Evolutionary conservation across 2,329 filamentous ascomycete species (phyloP).

Genomic region (Cladosporium sp.): DNA sequence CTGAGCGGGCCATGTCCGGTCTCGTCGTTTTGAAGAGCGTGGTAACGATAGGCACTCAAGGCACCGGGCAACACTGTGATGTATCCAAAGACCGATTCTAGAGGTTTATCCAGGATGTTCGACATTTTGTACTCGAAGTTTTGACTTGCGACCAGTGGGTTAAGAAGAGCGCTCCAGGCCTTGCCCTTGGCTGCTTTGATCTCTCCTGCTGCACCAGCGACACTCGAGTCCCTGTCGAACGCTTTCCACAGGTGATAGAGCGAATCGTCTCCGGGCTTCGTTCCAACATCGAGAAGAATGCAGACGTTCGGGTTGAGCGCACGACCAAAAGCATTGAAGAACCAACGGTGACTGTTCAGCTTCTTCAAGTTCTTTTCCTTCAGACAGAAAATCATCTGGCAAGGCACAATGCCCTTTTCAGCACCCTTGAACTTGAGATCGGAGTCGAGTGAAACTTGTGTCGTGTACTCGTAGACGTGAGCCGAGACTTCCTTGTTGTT

Average conservation of each 20-base stretch:
- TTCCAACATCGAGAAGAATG: slow-evolving; percentile 94
- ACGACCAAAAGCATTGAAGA: slow-evolving; percentile 96
- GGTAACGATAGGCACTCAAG: slow-evolving; percentile 91
- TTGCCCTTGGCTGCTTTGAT: slow-evolving; percentile 97
- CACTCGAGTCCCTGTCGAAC: slow-evolving; percentile 95
- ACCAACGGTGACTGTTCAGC: slow-evolving; percentile 97
- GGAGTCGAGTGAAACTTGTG: slow-evolving; percentile 91
- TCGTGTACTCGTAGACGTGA: slow-evolving; percentile 98
- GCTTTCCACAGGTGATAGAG: slow-evolving; percentile 99
- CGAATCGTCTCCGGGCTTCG: slow-evolving; percentile 81
- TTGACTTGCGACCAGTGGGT: slow-evolving; percentile 92
- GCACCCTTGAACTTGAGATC: slow-evolving; percentile 98
- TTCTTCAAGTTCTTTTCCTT: slow-evolving; percentile 99
- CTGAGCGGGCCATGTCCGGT: slow-evolving; percentile 92
- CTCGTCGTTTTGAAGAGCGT: slow-evolving; percentile 93
- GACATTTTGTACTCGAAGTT: slow-evolving; percentile 99
- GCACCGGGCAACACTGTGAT: slow-evolving; percentile 96
- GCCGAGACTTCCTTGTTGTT: slow-evolving; percentile 94
- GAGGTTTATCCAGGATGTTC: slow-evolving; percentile 95
- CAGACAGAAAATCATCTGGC: slow-evolving; percentile 96
- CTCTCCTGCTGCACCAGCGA: slow-evolving; percentile 93
- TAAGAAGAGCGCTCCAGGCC: slow-evolving; percentile 77
- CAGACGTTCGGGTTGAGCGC: slow-evolving; percentile 94
- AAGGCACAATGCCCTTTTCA: slow-evolving; percentile 97
- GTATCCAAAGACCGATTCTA: slow-evolving; percentile 97